Conservation (phyloP, 345 rosid species). For the Excoecaria cochinchinensis region DNA sequence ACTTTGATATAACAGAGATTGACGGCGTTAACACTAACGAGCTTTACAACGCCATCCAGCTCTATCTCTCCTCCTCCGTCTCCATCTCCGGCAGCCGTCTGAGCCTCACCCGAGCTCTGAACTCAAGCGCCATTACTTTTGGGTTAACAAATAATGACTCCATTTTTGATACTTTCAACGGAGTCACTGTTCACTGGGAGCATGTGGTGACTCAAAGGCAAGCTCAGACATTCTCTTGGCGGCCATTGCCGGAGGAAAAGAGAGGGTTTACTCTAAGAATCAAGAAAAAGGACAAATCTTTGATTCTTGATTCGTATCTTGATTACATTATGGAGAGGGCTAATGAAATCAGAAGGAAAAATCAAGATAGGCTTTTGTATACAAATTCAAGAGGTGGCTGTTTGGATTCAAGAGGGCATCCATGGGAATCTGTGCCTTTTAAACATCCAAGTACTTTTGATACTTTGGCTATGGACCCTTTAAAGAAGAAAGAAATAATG, state of each 20-base stretch:
- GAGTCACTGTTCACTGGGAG: slow-evolving; percentile 74
- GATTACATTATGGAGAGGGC: slow-evolving; percentile 83
- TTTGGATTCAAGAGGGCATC: slow-evolving; percentile 83
- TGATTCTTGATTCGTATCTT: slow-evolving; percentile 59
- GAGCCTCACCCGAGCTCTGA: slow-evolving; percentile 82
- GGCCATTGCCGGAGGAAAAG: slow-evolving; percentile 94
- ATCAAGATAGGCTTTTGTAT: slow-evolving; percentile 69
- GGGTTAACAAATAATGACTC: slow-evolving; percentile 81
- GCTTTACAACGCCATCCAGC: slow-evolving; percentile 98
- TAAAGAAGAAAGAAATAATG: slow-evolving; percentile 54
- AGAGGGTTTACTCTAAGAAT: slow-evolving; percentile 82
- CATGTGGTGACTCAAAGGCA: slow-evolving; percentile 85
- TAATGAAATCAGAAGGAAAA: slow-evolving; percentile 65
- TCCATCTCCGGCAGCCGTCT: slow-evolving; percentile 74
- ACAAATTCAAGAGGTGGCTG: slow-evolving; percentile 91
- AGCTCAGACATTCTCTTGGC: slow-evolving; percentile 77
- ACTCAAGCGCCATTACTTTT: slow-evolving; percentile 83
- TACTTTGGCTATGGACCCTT: slow-evolving; percentile 85
- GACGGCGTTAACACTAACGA: slow-evolving; percentile 99
- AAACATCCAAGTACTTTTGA: slow-evolving; percentile 95
- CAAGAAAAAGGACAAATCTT: slow-evolving; percentile 58
- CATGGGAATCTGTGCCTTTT: slow-evolving; percentile 95
- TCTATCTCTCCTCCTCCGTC: slow-evolving; percentile 73
- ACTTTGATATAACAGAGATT: slow-evolving; percentile 91
- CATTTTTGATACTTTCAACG: slow-evolving; percentile 61